These are phyloP conservation scores for Ophiostoma sp. DNA, from an alignment of 2,329 filamentous ascomycete species.

Conservation along the genomic window DNA sequence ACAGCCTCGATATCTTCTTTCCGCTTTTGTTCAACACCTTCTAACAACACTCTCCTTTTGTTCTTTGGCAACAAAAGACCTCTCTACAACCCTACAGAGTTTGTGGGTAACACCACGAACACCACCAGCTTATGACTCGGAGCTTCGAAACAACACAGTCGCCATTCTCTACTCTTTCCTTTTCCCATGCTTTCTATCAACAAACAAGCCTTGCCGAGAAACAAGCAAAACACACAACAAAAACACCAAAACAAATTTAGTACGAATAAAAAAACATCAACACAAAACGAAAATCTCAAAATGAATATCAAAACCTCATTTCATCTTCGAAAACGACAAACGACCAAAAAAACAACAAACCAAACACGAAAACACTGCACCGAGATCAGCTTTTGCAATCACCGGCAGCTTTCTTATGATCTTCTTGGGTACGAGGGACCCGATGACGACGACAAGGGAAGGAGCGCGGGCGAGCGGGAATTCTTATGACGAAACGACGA, in stretches of 20 bases:
- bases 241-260: not conserved
- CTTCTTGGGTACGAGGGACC: not conserved
- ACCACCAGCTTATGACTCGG: conserved; percentile 13
- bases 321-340: not conserved
- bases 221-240: conserved; percentile 2
- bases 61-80: not conserved
- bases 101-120: conserved; percentile 8
- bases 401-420: not conserved
- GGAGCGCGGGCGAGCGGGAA: not conserved
- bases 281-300: not conserved
- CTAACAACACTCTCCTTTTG: not conserved
- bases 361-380: not conserved
- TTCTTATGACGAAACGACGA: not conserved
- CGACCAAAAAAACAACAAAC: not conserved
- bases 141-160: conserved; percentile 12
- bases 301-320: not conserved
- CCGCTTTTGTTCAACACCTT: not conserved
- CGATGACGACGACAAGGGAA: not conserved
- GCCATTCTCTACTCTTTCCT: not conserved
- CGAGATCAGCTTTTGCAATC: not conserved
- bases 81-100: not conserved
- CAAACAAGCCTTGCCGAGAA: conserved; percentile 11
- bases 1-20: not conserved
- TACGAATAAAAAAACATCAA: conserved; percentile 10
- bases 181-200: conserved; percentile 3